A percentile compares a stretch with the other conserved stretches of the same genome.
Evolutionary conservation across 1,284 basidiomycete species (phyloP).

Genomic region (Schizophyllum commune): DNA sequence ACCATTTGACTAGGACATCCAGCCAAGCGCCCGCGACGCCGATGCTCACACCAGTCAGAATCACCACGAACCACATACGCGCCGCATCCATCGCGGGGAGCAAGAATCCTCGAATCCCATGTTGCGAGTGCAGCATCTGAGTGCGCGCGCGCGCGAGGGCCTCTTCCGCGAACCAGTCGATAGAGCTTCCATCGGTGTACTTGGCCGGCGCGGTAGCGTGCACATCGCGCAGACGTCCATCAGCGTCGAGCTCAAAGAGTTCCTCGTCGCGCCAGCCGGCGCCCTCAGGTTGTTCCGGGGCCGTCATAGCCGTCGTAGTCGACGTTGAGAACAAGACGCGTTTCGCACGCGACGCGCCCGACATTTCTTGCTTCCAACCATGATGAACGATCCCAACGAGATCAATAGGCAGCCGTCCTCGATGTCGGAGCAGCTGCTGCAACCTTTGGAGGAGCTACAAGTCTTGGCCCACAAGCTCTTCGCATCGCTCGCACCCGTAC

Average conservation of each 20-base stretch:
- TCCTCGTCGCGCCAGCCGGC: slow-evolving; percentile 23
- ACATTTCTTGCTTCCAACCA: slow-evolving; percentile 10
- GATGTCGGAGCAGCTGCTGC: slow-evolving; percentile 52
- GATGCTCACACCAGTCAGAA: slow-evolving; percentile 59
- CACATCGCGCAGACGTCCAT: neutral
- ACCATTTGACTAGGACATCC: slow-evolving; percentile 73
- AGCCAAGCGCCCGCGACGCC: slow-evolving; percentile 67
- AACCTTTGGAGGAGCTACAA: slow-evolving; percentile 55
- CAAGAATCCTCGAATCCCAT: slow-evolving; percentile 47
- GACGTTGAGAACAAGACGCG: neutral
- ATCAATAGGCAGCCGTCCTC: slow-evolving; percentile 18
- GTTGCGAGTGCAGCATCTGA: slow-evolving; percentile 40
- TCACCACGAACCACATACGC: slow-evolving; percentile 61
- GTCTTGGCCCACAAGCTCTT: slow-evolving; percentile 63
- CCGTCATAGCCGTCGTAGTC: neutral
- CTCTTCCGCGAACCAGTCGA: slow-evolving; percentile 70
- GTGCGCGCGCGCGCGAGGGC: slow-evolving; percentile 52
- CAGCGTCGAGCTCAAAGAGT: slow-evolving; percentile 26
- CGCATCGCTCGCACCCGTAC: slow-evolving; percentile 58
- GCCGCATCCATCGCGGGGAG: slow-evolving; percentile 49
- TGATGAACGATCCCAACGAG: slow-evolving; percentile 12
- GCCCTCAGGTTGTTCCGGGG: neutral
- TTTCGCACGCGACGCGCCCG: slow-evolving; percentile 7
- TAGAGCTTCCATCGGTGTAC: slow-evolving; percentile 50
- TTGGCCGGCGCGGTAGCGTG: slow-evolving; percentile 9